Evolutionary conservation across 768 basidiomycete species (phyloP), one percentile per base, ranked within the genome.

Genomic region (Termitomyces sp.): DNA sequence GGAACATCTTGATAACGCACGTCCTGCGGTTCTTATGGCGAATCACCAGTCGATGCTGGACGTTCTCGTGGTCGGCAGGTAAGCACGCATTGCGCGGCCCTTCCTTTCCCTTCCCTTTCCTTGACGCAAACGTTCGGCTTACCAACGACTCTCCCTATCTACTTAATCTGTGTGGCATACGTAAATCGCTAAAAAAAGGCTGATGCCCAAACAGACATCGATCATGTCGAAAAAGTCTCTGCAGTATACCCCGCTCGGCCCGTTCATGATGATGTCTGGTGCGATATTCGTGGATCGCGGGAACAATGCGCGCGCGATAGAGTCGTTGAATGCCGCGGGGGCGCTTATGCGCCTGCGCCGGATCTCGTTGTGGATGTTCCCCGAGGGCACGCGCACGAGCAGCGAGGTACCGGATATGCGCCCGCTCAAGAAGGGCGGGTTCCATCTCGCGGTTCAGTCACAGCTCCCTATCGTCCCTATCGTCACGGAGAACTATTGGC

Each of bases 11-110:
- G 71, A 76, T 61, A 79, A 76, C 62, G 79, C 77, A n/a, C 74
- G 77, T 50, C 92, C 94, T 8, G 84, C 85, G 1, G 82, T 98
- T 13, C 70, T 93, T 27, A 81, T 98, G 67, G 83, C 81, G 13
- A 98, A 98, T 68, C 96, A 98, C 69, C 96, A 98, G 76, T 94
- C 88, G 58, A 89, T 94, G 84, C 70, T 97, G 44, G 94, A 97
- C 71, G 81, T 99, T 59, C 69, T 96, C 36, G 84, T 85, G 64
- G 73, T 94, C 53, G 94, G 87, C 57, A 84, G 83, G 91, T 92
- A 67, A 72, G 87, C 64, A 42, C 48, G 32, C 31, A 57, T 46
- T 56, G 56, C 51, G 32, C n/a, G 46, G 46, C 42, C 49, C 42
- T 49, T 37, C 34, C 14, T 42, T 39, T 48, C 29, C 13, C 18